These are phyloP conservation scores for Termitomyces bulborhizus DNA, from an alignment of 768 basidiomycete species.

Conservation along the genomic window DNA sequence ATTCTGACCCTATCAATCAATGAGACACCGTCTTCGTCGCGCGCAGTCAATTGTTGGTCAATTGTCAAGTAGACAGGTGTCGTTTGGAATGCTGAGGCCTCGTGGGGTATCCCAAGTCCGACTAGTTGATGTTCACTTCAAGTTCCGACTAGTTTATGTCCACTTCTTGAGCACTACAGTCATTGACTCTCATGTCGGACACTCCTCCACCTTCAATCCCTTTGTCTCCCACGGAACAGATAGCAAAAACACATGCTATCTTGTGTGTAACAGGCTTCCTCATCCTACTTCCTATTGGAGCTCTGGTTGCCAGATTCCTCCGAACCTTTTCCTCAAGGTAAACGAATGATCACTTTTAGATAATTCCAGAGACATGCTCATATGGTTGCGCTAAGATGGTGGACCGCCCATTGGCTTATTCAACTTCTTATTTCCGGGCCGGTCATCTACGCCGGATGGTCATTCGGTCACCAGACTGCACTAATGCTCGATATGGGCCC, in stretches of 20 bases:
- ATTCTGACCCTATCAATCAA: no score
- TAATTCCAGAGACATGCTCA: not conserved
- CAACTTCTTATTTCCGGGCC: constrained; percentile 47
- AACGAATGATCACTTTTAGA: constrained; percentile 11
- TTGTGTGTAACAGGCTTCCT: constrained; percentile 42
- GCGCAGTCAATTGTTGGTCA: no score
- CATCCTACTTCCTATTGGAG: constrained; percentile 53
- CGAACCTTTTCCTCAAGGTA: constrained; percentile 44
- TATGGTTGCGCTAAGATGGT: constrained; percentile 33
- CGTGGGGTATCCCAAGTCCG: not conserved
- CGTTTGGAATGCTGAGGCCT: not conserved
- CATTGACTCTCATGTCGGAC: constrained; percentile 3
- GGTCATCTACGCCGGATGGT: constrained; percentile 46
- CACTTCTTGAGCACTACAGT: not conserved
- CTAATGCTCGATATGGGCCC: constrained; percentile 21
- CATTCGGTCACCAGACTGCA: constrained; percentile 33
- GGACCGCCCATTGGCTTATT: constrained; percentile 40
- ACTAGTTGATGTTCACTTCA: no score
- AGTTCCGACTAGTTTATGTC: no score
- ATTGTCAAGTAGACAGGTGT: not conserved
- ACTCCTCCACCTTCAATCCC: constrained; percentile 5
- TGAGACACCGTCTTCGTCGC: not conserved
- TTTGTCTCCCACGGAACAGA: constrained; percentile 24
- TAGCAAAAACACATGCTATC: constrained; percentile 42
- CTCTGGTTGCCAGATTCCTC: constrained; percentile 45